These are phyloP conservation scores for Yarrowia yakushimensis DNA, from an alignment of 805 yeast species.

Conservation along the genomic window DNA sequence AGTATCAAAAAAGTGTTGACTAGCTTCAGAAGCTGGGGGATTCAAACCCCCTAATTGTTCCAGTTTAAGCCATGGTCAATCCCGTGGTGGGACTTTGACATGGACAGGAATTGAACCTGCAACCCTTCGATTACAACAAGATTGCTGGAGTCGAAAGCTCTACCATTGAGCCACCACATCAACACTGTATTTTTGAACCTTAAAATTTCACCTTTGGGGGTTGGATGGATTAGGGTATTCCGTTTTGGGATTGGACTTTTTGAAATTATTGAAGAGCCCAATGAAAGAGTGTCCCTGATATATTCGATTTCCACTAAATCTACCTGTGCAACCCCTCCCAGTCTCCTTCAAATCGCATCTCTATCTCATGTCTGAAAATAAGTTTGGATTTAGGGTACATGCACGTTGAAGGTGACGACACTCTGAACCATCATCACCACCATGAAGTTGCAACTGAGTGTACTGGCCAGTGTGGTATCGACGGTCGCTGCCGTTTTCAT, in stretches of 20 bases:
- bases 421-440: neutral
- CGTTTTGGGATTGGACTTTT: neutral
- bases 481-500: conserved; percentile 17
- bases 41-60: neutral
- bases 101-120: conserved; percentile 83
- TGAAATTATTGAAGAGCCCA: neutral
- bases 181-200: conserved; percentile 1
- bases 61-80: conserved; percentile 10
- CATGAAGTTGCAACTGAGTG: conserved; percentile 16
- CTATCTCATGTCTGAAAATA: neutral
- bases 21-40: conserved; percentile 20
- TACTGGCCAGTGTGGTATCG: conserved; percentile 3
- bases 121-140: conserved; percentile 56
- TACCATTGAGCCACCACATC: conserved; percentile 63
- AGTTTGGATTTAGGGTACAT: neutral
- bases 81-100: conserved; percentile 43
- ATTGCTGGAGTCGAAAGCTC: conserved; percentile 64
- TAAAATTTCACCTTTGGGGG: neutral
- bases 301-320: too few relatives aligned
- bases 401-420: conserved; percentile 7
- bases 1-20: conserved; percentile 20
- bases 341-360: too few relatives aligned
- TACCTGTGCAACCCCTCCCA: too few relatives aligned
- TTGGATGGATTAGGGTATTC: neutral
- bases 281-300: too few relatives aligned